These are phyloP conservation scores for Kodamaea ohmeri DNA, from an alignment of 1,139 yeast species.

Conservation along the genomic window DNA sequence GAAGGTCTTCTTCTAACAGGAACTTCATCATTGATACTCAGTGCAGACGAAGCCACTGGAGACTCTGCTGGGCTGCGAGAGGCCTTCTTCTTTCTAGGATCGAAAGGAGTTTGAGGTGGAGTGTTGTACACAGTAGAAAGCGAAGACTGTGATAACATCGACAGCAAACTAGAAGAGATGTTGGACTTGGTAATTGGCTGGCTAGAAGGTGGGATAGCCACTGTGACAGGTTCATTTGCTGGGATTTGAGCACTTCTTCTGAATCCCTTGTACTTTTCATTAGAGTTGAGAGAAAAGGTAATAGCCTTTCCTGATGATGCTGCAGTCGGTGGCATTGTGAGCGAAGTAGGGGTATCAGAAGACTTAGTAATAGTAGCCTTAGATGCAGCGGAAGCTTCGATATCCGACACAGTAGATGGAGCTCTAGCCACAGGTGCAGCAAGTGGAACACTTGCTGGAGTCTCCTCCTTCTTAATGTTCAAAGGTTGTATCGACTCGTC, in stretches of 20 bases:
- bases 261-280: slow-evolving; percentile 45
- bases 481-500: slow-evolving; percentile 8
- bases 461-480: slow-evolving; percentile 5
- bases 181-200: slow-evolving; percentile 24
- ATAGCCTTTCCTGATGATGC: slow-evolving; percentile 9
- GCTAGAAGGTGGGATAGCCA: slow-evolving; percentile 16
- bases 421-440: slow-evolving; percentile 6
- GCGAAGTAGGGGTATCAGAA: background rate
- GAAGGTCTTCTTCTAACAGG: slow-evolving; percentile 16
- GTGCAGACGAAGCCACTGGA: slow-evolving; percentile 14
- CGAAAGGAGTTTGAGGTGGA: slow-evolving; percentile 20
- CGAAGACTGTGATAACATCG: slow-evolving; percentile 16
- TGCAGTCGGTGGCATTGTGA: slow-evolving; percentile 1
- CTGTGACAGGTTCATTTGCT: slow-evolving; percentile 26
- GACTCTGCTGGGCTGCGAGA: slow-evolving; percentile 14
- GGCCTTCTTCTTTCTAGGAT: slow-evolving; percentile 21
- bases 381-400: too few relatives aligned
- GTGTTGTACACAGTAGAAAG: slow-evolving; percentile 15
- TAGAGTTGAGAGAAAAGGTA: slow-evolving; percentile 24
- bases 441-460: background rate
- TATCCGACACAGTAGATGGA: background rate
- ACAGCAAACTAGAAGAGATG: slow-evolving; percentile 16
- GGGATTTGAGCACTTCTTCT: slow-evolving; percentile 37
- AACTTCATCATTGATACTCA: slow-evolving; percentile 15
- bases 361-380: background rate